phyloP scores from a whole-genome alignment of 768 basidiomycete genomes.

The Mrakia frigida region DNA sequence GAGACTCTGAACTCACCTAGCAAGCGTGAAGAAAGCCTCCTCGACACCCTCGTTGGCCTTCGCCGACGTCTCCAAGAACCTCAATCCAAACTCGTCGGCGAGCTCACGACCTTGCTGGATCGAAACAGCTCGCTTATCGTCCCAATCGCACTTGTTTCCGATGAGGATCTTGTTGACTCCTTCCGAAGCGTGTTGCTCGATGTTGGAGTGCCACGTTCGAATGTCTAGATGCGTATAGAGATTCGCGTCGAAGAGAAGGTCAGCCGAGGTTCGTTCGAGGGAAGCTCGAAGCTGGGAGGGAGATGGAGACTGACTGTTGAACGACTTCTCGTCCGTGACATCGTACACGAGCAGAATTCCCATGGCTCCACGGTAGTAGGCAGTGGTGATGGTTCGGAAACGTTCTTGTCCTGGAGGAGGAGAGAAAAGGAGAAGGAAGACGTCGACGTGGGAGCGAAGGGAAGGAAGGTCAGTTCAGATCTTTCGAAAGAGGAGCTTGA shows the following conservation, averaged over 20 bases:
- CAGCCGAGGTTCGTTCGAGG: background rate
- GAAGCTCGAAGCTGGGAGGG: background rate
- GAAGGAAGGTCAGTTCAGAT: background rate
- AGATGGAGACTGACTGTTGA: conserved; percentile 68
- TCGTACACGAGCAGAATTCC: conserved; percentile 94
- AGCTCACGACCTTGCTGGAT: conserved; percentile 87
- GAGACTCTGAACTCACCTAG: conserved; percentile 58
- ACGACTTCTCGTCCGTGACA: conserved; percentile 88
- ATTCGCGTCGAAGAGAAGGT: background rate
- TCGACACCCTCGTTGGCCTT: conserved; percentile 97
- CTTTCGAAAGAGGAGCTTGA: background rate
- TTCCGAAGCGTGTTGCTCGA: conserved; percentile 97
- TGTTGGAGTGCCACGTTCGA: conserved; percentile 95
- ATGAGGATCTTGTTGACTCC: conserved; percentile 99
- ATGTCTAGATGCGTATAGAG: conserved; percentile 60
- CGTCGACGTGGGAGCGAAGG: background rate
- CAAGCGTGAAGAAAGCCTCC: conserved; percentile 95
- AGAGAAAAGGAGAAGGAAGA: background rate
- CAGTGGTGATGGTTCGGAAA: conserved; percentile 96
- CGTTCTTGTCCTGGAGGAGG: conserved; percentile 75
- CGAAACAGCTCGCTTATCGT: conserved; percentile 86
- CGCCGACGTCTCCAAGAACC: conserved; percentile 95
- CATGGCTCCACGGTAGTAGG: conserved; percentile 98
- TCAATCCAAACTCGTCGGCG: conserved; percentile 87
- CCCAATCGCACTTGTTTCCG: conserved; percentile 99